phyloP scores from a whole-genome alignment of 163 green algal genomes.

The Volvox carteri region DNA sequence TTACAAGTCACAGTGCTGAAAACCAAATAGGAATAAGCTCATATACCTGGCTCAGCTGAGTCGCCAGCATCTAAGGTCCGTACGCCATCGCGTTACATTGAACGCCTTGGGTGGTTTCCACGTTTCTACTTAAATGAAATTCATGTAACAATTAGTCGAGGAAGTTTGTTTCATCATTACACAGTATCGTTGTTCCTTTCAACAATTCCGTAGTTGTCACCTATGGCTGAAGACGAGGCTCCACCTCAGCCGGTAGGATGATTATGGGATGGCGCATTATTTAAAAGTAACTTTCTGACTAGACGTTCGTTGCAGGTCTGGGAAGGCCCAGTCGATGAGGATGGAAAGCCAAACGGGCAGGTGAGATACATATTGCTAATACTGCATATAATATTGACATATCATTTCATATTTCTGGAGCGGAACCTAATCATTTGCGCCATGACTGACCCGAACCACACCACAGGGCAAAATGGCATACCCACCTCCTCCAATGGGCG shows the following conservation, averaged over 20 bases:
- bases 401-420: too few species aligned
- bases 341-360: constrained; percentile 67
- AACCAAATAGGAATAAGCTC: background rate
- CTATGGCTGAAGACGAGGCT: constrained; percentile 27
- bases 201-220: background rate
- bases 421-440: too few species aligned
- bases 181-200: background rate
- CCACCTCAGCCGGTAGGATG: constrained; percentile 16
- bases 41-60: background rate
- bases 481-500: constrained; percentile 59
- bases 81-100: background rate
- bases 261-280: too few species aligned
- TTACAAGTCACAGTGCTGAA: background rate
- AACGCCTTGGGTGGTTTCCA: background rate
- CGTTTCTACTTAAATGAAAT: background rate
- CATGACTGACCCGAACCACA: too few species aligned
- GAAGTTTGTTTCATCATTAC: background rate
- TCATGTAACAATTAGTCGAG: background rate
- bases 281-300: background rate
- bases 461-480: constrained; percentile 74
- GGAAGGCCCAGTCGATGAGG: constrained; percentile 66
- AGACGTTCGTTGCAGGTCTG: constrained; percentile 39
- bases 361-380: constrained; percentile 36
- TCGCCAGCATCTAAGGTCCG: constrained; percentile 13
- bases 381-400: too few species aligned